phyloP scores from a whole-genome alignment of 768 basidiomycete genomes.

The Thelephora ganbajun region DNA sequence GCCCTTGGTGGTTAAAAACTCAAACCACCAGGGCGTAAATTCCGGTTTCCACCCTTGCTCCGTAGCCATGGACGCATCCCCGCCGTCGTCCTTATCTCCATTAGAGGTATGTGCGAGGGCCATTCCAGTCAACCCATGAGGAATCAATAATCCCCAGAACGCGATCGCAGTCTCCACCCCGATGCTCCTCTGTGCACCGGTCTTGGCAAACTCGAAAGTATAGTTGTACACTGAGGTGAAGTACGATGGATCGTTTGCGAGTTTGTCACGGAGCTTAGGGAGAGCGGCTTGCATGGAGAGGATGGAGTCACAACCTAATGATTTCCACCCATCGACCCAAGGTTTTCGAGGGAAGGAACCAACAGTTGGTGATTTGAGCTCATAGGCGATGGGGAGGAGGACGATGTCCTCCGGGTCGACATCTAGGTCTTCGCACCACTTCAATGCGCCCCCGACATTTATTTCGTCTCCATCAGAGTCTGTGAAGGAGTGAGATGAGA shows the following conservation, averaged over 20 bases:
- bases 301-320: constrained; percentile 50
- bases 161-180: constrained; percentile 64
- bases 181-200: constrained; percentile 68
- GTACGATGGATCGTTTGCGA: constrained; percentile 51
- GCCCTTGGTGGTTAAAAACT: constrained; percentile 53
- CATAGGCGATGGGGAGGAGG: constrained; percentile 67
- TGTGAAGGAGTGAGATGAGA: constrained; percentile 10
- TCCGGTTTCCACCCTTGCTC: constrained; percentile 51
- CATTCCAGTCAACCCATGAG: constrained; percentile 53
- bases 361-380: constrained; percentile 61
- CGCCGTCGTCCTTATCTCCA: constrained; percentile 15
- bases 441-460: constrained; percentile 67
- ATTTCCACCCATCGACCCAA: constrained; percentile 77
- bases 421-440: constrained; percentile 52
- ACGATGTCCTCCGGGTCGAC: constrained; percentile 75
- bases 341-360: constrained; percentile 58
- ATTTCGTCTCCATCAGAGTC: constrained; percentile 53
- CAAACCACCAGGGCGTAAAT: constrained; percentile 63
- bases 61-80: constrained; percentile 19
- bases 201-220: constrained; percentile 69
- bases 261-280: constrained; percentile 37
- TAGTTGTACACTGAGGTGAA: constrained; percentile 69
- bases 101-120: constrained; percentile 35
- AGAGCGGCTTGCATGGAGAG: constrained; percentile 44
- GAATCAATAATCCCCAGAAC: constrained; percentile 69